These are phyloP conservation scores for Backusella sp. DNA, from an alignment of 192 early-diverging fungal genomes.

Conservation along the genomic window DNA sequence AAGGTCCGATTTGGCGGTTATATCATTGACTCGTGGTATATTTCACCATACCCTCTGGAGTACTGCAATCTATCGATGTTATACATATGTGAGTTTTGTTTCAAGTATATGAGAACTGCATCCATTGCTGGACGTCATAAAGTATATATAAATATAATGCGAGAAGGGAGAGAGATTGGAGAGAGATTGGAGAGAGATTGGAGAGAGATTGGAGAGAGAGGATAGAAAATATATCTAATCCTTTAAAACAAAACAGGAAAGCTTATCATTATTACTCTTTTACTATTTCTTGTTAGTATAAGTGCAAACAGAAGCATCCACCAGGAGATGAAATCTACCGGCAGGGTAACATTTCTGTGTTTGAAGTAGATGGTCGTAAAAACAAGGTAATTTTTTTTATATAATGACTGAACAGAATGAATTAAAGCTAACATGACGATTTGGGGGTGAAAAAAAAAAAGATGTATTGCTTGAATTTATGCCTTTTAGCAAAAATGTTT, in stretches of 20 bases:
- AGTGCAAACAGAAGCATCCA: conserved; percentile 81
- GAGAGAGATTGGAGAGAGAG: too few relatives aligned
- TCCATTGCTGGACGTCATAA: conserved; percentile 81
- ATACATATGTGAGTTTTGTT: conserved; percentile 94
- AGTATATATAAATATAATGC: conserved; percentile 24
- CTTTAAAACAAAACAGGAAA: background rate
- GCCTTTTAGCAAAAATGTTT: conserved; percentile 95
- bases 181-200: background rate
- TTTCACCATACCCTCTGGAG: conserved; percentile 94
- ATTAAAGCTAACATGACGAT: background rate
- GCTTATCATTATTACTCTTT: background rate
- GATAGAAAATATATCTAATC: background rate
- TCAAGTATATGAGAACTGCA: conserved; percentile 95
- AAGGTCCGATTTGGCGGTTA: conserved; percentile 30
- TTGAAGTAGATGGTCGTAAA: conserved; percentile 96
- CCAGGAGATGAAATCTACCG: conserved; percentile 97
- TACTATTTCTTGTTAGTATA: conserved; percentile 40
- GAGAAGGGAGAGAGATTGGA: background rate
- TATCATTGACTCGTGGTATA: conserved; percentile 91
- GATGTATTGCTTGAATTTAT: conserved; percentile 97
- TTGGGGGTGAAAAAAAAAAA: conserved; percentile 10
- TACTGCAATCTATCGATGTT: conserved; percentile 77
- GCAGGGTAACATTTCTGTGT: conserved; percentile 84
- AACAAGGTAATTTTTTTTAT: conserved; percentile 65
- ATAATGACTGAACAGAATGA: background rate